phyloP scores from a whole-genome alignment of 352 stramenopile genomes.

The Phytopythium oedochilum region DNA sequence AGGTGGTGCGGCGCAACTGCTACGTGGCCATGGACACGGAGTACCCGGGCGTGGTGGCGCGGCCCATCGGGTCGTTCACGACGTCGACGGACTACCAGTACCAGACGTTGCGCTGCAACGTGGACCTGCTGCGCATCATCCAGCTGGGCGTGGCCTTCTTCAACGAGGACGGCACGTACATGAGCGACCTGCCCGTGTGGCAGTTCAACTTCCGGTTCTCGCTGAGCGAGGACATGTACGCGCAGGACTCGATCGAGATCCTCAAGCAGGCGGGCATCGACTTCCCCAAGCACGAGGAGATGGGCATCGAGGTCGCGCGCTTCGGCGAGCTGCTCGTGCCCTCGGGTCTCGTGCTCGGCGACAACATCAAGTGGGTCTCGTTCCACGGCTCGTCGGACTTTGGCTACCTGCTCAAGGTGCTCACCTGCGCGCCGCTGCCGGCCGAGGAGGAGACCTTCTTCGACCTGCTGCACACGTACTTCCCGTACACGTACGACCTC shows the following conservation, averaged over 20 bases:
- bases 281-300: slow-evolving; percentile 94
- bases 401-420: slow-evolving; percentile 97
- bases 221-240: slow-evolving; percentile 98
- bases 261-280: slow-evolving; percentile 97
- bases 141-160: slow-evolving; percentile 97
- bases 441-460: slow-evolving; percentile 94
- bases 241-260: slow-evolving; percentile 98
- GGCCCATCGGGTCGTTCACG: slow-evolving; percentile 94
- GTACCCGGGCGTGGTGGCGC: slow-evolving; percentile 98
- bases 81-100: slow-evolving; percentile 98
- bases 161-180: slow-evolving; percentile 94
- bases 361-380: slow-evolving; percentile 98
- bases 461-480: slow-evolving; percentile 97
- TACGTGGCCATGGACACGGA: slow-evolving; percentile 99
- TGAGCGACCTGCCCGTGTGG: slow-evolving; percentile 95
- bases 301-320: slow-evolving; percentile 95
- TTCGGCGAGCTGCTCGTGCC: slow-evolving; percentile 98
- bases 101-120: slow-evolving; percentile 97
- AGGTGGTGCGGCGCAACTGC: slow-evolving; percentile 94
- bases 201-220: slow-evolving; percentile 99
- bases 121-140: slow-evolving; percentile 98
- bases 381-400: slow-evolving; percentile 99
- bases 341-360: slow-evolving; percentile 96
- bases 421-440: slow-evolving; percentile 89
- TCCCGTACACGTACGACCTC: slow-evolving; percentile 98